Base-by-base conservation (phyloP, 2,329 filamentous ascomycete genomes). In the Thielaviopsis populi region DNA sequence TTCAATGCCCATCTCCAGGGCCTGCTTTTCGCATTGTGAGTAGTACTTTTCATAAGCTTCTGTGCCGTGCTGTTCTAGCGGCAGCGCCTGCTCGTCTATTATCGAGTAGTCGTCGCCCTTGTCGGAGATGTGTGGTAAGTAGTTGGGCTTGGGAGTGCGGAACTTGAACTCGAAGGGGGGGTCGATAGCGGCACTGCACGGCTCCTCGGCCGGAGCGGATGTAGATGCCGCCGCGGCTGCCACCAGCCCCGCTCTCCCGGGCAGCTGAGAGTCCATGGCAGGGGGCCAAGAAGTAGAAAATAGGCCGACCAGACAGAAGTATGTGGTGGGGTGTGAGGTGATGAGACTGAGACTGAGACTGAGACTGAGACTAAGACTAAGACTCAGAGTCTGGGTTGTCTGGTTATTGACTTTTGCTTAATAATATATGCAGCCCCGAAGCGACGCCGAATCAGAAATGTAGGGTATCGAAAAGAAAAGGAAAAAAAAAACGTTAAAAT, bases 1-100 rank as follows among this genome's bases (percentile, higher is more conserved):
- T 62, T 84, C 83, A 70, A 96, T 89, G 69, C 85, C 86, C 74
- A 89, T 80, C 61, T 81, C 77, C 66, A 80, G 76, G 27, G 80
- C 81, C 24, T 78, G 74, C 63, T 78, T 78, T 71, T 81, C 81
- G 73, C 80, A 81, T 72, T 83, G 82, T 70, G 76, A 77, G 68
- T 79, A 80, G 71, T 78, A 84, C 66, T 76, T 77, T 66, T 77
- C 79, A 69, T 84, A 81, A 62, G 83, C 81, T 66, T 78, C 72
- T 68, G 82, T 79, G 68, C 74, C 76, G 27, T 80, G 76, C 43
- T 74, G 73, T 63, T 77, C 80, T 24, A 84, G 74, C 3, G 79
- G 79, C 41, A 74, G 72, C 67, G 74, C 73, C 70, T 78, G 80
- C 66, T 81, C 77, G 69, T 82, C 75, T 30, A 83, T 78, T 59